A percentile compares a stretch with the other conserved stretches of the same genome.
Evolutionary conservation across 2,329 filamentous ascomycete species (phyloP).

Genomic region (Orbilia javanica): DNA sequence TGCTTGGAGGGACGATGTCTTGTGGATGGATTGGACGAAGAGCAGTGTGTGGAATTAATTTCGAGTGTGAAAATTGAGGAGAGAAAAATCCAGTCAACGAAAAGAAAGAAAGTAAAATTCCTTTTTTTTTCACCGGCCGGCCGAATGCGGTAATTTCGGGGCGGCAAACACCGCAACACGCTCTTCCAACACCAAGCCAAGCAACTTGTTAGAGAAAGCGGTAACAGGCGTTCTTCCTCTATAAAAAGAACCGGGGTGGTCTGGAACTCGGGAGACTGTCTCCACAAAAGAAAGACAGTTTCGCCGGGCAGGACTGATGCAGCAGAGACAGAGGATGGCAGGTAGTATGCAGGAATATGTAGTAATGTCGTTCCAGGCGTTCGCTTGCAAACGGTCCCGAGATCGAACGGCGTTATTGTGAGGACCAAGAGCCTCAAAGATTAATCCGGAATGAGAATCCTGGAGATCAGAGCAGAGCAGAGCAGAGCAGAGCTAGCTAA

Average conservation of each 20-base stretch:
- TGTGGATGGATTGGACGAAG: constrained; percentile 19
- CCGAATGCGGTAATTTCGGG: background rate
- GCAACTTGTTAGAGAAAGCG: background rate
- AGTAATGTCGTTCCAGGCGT: constrained; percentile 5
- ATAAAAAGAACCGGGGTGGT: constrained; percentile 19
- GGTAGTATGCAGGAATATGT: constrained; percentile 2
- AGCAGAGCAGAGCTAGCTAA: background rate
- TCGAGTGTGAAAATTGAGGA: constrained; percentile 39
- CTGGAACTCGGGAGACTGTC: constrained; percentile 1
- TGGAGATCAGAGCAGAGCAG: background rate
- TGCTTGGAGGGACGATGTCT: constrained; percentile 14
- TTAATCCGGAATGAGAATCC: constrained; percentile 12
- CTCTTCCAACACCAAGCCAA: constrained; percentile 1
- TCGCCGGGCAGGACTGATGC: background rate
- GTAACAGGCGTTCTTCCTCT: background rate
- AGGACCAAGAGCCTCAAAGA: constrained; percentile 22
- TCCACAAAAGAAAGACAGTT: background rate
- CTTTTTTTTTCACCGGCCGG: constrained; percentile 27
- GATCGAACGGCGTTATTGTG: constrained; percentile 24
- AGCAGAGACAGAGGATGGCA: background rate
- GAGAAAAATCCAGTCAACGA: constrained; percentile 34
- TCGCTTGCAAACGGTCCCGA: constrained; percentile 28
- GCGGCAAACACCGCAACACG: constrained; percentile 29
- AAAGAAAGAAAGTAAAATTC: constrained; percentile 26
- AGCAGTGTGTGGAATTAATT: constrained; percentile 23